phyloP scores from a whole-genome alignment of 2,329 filamentous ascomycete genomes.

The Purpureocillium takamizusanense region DNA sequence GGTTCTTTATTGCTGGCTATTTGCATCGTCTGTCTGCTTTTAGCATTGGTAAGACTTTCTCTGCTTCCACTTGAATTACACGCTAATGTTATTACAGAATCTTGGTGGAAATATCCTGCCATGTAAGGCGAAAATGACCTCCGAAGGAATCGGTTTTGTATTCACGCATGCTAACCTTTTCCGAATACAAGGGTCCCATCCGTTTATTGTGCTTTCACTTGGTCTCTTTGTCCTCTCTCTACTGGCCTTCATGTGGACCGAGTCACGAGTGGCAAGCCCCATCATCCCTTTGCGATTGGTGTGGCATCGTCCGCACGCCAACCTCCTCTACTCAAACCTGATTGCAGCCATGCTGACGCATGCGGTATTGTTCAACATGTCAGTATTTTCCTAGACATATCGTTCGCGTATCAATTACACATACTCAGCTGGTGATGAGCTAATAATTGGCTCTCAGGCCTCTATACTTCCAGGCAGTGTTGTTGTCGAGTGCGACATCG shows the following conservation, averaged over 20 bases:
- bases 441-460: slow-evolving; percentile 33
- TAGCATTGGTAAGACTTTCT: slow-evolving; percentile 1
- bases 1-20: too few relatives aligned
- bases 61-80: too few relatives aligned
- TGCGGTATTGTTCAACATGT: slow-evolving; percentile 50
- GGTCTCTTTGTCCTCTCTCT: slow-evolving; percentile 36
- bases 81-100: slow-evolving; percentile 26
- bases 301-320: slow-evolving; percentile 38
- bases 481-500: slow-evolving; percentile 57
- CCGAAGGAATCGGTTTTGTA: too few relatives aligned
- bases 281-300: slow-evolving; percentile 52
- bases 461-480: slow-evolving; percentile 67
- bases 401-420: not conserved
- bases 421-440: not conserved
- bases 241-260: slow-evolving; percentile 41
- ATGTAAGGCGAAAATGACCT: slow-evolving; percentile 38
- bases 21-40: too few relatives aligned
- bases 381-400: slow-evolving; percentile 12
- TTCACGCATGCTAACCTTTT: not conserved
- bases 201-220: slow-evolving; percentile 44
- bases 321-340: slow-evolving; percentile 47
- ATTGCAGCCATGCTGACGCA: slow-evolving; percentile 42
- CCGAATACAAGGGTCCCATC: slow-evolving; percentile 40
- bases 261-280: slow-evolving; percentile 39
- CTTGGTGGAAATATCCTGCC: slow-evolving; percentile 55